Percentiles rank a stretch among this genome's conserved stretches.
Evolutionary conservation across 2,329 filamentous ascomycete species (phyloP).

Genomic region (Diaporthe ilicicola): DNA sequence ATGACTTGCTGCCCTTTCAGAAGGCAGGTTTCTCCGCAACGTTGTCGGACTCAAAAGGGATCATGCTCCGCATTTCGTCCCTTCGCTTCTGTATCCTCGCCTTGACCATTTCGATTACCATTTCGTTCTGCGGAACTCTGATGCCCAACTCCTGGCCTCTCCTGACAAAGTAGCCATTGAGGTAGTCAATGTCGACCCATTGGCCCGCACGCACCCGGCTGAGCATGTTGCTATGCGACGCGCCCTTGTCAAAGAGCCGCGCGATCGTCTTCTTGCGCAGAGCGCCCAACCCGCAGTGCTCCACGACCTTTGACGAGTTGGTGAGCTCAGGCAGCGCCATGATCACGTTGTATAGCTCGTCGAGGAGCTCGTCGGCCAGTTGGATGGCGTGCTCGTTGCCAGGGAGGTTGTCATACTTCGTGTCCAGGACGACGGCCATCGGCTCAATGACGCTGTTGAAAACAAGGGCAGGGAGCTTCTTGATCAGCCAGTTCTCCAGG

Average conservation of each 20-base stretch:
- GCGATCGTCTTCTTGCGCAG: constrained; percentile 69
- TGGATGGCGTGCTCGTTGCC: constrained; percentile 71
- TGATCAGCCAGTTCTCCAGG: constrained; percentile 69
- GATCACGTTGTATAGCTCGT: constrained; percentile 79
- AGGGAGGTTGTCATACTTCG: constrained; percentile 75
- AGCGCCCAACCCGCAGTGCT: constrained; percentile 65
- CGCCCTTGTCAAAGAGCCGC: constrained; percentile 64
- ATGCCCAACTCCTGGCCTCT: constrained; percentile 78
- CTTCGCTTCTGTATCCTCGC: constrained; percentile 53
- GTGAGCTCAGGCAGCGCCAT: constrained; percentile 77
- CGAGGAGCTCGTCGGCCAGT: constrained; percentile 75
- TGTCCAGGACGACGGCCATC: constrained; percentile 80
- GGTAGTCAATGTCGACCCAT: constrained; percentile 80
- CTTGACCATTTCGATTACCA: constrained; percentile 77
- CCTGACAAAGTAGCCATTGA: constrained; percentile 87
- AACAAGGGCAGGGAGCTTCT: constrained; percentile 82
- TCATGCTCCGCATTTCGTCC: constrained; percentile 24
- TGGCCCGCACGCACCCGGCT: constrained; percentile 68
- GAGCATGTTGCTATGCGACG: constrained; percentile 70
- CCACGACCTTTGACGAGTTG: constrained; percentile 63
- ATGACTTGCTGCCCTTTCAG: background rate
- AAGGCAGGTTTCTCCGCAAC: background rate
- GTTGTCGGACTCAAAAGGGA: constrained; percentile 24
- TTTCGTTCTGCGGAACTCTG: constrained; percentile 75
- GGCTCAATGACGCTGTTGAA: constrained; percentile 82